Evolutionary conservation across 306 rosid genomes (phyloP).

Genomic region (Inga leiocalycina): DNA sequence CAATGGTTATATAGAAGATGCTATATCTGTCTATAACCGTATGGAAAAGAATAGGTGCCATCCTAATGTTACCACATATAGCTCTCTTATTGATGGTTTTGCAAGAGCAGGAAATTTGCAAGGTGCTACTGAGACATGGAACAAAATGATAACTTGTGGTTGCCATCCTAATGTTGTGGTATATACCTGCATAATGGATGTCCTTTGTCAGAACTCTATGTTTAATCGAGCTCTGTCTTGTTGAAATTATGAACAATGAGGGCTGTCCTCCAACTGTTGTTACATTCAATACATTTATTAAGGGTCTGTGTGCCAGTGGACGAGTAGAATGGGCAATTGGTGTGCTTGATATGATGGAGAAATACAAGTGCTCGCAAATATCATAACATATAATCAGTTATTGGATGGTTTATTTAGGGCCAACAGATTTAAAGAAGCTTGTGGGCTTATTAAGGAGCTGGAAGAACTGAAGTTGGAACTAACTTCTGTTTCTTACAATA

Average conservation of each 20-base stretch:
- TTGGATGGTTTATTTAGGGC: conserved; percentile 71
- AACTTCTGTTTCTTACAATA: conserved; percentile 73
- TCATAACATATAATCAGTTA: conserved; percentile 73
- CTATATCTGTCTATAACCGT: conserved; percentile 43
- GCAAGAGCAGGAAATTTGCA: conserved; percentile 65
- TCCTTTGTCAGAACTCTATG: conserved; percentile 67
- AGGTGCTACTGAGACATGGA: conserved; percentile 78
- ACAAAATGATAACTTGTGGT: conserved; percentile 70
- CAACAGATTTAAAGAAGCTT: conserved; percentile 61
- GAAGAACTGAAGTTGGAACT: conserved; percentile 52
- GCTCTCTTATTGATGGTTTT: conserved; percentile 72
- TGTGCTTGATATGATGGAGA: conserved; percentile 65
- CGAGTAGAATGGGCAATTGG: conserved; percentile 67
- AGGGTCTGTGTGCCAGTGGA: conserved; percentile 66
- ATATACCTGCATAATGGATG: conserved; percentile 82
- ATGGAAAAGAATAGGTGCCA: conserved; percentile 58
- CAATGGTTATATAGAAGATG: conserved; percentile 54
- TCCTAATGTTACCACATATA: conserved; percentile 71
- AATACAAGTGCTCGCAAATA: conserved; percentile 60
- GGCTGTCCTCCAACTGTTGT: conserved; percentile 78
- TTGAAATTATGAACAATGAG: conserved; percentile 63
- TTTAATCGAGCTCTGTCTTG: conserved; percentile 63
- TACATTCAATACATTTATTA: conserved; percentile 74
- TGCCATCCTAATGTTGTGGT: conserved; percentile 79
- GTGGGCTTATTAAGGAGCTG: conserved; percentile 59